A percentile compares a stretch with the other conserved stretches of the same genome.
Conservation (phyloP, 176 grass and related monocot genomes). For the Carex parvula region DNA sequence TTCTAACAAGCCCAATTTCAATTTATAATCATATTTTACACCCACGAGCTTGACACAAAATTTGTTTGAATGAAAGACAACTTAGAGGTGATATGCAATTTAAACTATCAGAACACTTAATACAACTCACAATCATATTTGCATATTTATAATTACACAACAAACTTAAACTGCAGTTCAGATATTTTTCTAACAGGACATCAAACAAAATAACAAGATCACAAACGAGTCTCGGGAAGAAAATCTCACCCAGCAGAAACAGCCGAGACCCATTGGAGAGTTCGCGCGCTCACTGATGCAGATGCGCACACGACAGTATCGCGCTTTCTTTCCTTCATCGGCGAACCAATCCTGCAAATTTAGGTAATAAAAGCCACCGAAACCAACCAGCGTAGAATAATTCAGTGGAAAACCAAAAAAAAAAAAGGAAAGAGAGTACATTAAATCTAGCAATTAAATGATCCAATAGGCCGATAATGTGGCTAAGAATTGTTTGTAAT, state of each 20-base stretch:
- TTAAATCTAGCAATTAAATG: background rate
- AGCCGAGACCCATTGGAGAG: conserved; percentile 77
- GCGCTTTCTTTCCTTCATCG: conserved; percentile 1
- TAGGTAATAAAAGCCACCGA: background rate
- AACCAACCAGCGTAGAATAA: background rate
- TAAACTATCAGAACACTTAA: background rate
- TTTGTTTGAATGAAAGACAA: background rate
- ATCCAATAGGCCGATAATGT: background rate
- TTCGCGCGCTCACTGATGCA: conserved; percentile 35
- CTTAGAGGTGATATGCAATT: background rate
- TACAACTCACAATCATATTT: background rate
- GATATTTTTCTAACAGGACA: background rate
- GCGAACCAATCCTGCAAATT: conserved; percentile 22
- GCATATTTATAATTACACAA: background rate
- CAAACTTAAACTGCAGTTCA: background rate
- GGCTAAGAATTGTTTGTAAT: background rate
- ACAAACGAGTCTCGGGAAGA: background rate
- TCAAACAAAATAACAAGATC: background rate
- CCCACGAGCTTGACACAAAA: background rate
- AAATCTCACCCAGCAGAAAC: conserved; percentile 59
- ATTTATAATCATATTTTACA: background rate
- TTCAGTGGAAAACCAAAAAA: background rate
- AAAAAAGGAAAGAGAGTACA: background rate
- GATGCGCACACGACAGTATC: conserved; percentile 43
- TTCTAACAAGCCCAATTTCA: background rate